Conservation (phyloP, 805 yeast species). For the Danielia oregonensis region DNA sequence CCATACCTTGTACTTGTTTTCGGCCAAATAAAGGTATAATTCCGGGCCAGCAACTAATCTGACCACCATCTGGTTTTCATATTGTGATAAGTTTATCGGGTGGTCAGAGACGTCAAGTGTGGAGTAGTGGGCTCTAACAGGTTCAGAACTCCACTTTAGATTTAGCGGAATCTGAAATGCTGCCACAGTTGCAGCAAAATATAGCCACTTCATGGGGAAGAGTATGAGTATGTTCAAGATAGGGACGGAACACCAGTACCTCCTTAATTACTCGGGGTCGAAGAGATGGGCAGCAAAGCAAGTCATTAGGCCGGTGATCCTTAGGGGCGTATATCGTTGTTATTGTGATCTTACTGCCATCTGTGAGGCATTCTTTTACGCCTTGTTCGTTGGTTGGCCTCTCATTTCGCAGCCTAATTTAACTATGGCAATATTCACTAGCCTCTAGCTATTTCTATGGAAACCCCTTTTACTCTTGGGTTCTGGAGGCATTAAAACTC, state of each 20-base stretch:
- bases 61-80: constrained; percentile 42
- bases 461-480: too few species aligned
- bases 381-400: too few species aligned
- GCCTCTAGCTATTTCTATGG: too few species aligned
- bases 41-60: constrained; percentile 33
- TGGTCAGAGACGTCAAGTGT: constrained; percentile 20
- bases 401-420: too few species aligned
- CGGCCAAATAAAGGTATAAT: constrained; percentile 15
- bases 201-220: background rate
- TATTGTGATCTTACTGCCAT: too few species aligned
- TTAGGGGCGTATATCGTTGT: too few species aligned
- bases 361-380: too few species aligned
- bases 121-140: constrained; percentile 27
- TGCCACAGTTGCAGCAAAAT: constrained; percentile 2
- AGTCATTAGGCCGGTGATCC: too few species aligned
- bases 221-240: background rate
- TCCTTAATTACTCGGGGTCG: too few species aligned
- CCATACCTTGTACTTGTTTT: constrained; percentile 41
- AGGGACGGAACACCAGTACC: constrained; percentile 7
- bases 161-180: constrained; percentile 12
- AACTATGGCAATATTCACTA: too few species aligned
- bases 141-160: constrained; percentile 1
- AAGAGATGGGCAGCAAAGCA: too few species aligned
- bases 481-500: too few species aligned
- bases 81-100: constrained; percentile 41